These are phyloP conservation scores for Diaporthe sp. DNA, from an alignment of 2,329 filamentous ascomycete species.

Conservation along the genomic window DNA sequence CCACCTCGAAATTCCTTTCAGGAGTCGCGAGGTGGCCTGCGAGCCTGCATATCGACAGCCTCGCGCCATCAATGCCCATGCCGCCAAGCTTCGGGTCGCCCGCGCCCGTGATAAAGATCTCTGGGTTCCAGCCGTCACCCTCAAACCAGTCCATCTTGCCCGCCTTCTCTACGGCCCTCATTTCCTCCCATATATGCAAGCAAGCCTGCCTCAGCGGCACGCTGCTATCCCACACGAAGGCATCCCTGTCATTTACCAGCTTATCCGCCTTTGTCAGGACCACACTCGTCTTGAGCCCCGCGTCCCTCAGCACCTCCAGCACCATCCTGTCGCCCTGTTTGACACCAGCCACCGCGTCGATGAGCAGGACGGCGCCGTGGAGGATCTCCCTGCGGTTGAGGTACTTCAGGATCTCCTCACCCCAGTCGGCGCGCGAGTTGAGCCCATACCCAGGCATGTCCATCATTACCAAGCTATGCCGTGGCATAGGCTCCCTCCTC, in stretches of 20 bases:
- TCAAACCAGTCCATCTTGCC: slow-evolving; percentile 46
- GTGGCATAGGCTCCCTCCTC: slow-evolving; percentile 55
- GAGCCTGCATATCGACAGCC: slow-evolving; percentile 51
- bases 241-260: slow-evolving; percentile 43
- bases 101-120: slow-evolving; percentile 52
- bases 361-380: slow-evolving; percentile 65
- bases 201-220: slow-evolving; percentile 42
- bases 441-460: slow-evolving; percentile 56
- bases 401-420: slow-evolving; percentile 65
- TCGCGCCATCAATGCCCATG: slow-evolving; percentile 50
- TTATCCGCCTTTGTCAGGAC: slow-evolving; percentile 72
- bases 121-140: slow-evolving; percentile 50
- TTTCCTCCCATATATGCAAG: slow-evolving; percentile 48
- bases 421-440: slow-evolving; percentile 61
- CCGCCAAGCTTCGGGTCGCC: slow-evolving; percentile 49
- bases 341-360: slow-evolving; percentile 67
- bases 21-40: slow-evolving; percentile 49
- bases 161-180: slow-evolving; percentile 46
- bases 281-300: slow-evolving; percentile 61
- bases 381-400: slow-evolving; percentile 61
- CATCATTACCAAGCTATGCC: slow-evolving; percentile 61
- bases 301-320: slow-evolving; percentile 60
- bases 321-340: slow-evolving; percentile 63
- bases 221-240: slow-evolving; percentile 28
- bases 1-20: slow-evolving; percentile 34